phyloP scores from a whole-genome alignment of 2,329 filamentous ascomycete species.

The Trichoderma koningii region DNA sequence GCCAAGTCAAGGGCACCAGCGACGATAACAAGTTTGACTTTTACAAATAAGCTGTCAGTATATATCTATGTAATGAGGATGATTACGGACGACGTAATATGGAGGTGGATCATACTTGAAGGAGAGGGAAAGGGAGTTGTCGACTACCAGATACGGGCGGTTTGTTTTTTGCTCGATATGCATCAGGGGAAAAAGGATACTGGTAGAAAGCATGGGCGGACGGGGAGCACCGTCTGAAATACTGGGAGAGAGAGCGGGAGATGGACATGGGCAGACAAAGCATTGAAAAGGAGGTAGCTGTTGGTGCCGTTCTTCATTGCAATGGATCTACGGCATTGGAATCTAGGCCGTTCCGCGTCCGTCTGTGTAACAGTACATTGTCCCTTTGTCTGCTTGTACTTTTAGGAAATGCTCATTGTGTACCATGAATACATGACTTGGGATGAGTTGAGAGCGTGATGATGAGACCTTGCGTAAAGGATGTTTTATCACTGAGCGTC shows the following conservation, averaged over 20 bases:
- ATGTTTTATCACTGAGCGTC: too few species aligned
- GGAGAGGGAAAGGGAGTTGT: background rate
- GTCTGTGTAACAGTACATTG: background rate
- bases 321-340: conserved; percentile 18
- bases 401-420: background rate
- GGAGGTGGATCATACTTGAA: background rate
- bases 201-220: background rate
- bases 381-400: conserved; percentile 11
- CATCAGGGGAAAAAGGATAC: too few species aligned
- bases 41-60: conserved; percentile 65
- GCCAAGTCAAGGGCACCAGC: conserved; percentile 81
- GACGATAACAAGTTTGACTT: conserved; percentile 83
- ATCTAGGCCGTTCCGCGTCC: conserved; percentile 5
- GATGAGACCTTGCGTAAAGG: background rate
- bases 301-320: conserved; percentile 4
- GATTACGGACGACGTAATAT: background rate
- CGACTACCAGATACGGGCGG: background rate
- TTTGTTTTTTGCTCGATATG: background rate
- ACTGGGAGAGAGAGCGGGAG: background rate
- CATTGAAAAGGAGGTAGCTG: background rate
- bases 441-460: background rate
- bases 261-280: background rate
- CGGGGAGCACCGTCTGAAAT: background rate
- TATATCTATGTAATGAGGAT: background rate
- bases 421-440: background rate